Evolutionary conservation across 2,329 filamentous ascomycete species (phyloP).

Genomic region (Colletotrichum scovillei): DNA sequence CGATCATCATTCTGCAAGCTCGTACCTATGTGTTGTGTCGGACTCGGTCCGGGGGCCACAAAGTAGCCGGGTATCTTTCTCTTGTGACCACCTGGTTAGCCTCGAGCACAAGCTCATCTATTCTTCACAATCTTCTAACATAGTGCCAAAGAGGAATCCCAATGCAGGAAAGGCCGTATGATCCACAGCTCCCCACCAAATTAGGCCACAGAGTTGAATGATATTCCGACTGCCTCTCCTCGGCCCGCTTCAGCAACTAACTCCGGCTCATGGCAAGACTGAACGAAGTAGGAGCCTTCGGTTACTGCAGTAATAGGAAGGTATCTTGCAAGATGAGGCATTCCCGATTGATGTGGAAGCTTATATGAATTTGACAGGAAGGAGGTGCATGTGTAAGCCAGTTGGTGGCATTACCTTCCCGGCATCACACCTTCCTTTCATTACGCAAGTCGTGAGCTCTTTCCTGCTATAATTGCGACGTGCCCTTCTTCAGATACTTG

Average conservation of each 20-base stretch:
- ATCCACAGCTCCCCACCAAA: background rate
- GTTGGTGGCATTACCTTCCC: background rate
- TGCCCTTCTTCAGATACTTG: background rate
- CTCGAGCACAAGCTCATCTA: background rate
- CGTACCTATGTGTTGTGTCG: background rate
- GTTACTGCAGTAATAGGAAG: background rate
- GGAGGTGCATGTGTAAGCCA: background rate
- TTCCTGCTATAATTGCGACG: conserved; percentile 25
- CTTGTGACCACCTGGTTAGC: background rate
- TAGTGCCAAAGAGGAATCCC: background rate
- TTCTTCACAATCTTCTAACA: background rate
- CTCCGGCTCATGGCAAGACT: background rate
- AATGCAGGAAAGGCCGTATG: background rate
- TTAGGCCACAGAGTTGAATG: background rate
- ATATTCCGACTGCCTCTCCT: background rate
- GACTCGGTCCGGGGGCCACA: background rate
- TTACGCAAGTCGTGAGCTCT: background rate
- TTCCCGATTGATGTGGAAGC: background rate
- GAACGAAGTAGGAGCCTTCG: background rate
- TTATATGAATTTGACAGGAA: background rate
- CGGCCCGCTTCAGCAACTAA: background rate
- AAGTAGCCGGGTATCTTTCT: background rate
- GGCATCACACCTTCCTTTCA: no score
- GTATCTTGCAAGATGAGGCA: background rate
- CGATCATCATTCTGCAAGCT: background rate